phyloP scores from a whole-genome alignment of 78 protist species.

The Dictyostelium firmibasis region DNA sequence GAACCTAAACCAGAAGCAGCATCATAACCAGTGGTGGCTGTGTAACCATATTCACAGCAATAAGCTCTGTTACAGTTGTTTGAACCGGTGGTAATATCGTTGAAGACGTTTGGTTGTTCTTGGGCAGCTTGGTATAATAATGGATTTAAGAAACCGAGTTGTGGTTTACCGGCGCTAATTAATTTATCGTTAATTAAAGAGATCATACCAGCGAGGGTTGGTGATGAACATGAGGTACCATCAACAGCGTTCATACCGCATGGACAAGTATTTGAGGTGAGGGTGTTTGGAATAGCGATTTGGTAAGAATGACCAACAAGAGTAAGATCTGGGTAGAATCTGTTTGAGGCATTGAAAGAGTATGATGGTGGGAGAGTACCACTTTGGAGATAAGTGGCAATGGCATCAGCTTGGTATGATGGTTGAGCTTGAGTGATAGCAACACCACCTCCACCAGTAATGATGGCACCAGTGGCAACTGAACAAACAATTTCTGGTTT shows the following conservation, averaged over 20 bases:
- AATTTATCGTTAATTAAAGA: constrained; percentile 84
- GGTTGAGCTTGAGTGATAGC: constrained; percentile 69
- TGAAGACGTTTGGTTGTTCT: constrained; percentile 74
- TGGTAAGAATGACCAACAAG: constrained; percentile 58
- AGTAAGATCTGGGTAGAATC: constrained; percentile 75
- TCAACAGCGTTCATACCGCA: constrained; percentile 38
- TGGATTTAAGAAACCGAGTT: constrained; percentile 89
- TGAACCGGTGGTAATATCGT: constrained; percentile 83
- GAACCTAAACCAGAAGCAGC: constrained; percentile 75
- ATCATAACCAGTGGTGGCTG: constrained; percentile 60
- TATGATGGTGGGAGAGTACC: constrained; percentile 49
- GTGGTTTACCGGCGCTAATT: constrained; percentile 23
- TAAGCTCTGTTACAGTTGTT: constrained; percentile 77
- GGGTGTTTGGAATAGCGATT: not conserved
- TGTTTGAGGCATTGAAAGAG: constrained; percentile 33
- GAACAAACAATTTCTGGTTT: constrained; percentile 58
- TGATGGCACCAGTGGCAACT: constrained; percentile 44
- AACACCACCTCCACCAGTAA: constrained; percentile 80
- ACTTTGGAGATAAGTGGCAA: not conserved
- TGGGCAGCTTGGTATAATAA: constrained; percentile 76
- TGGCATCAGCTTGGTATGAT: constrained; percentile 58
- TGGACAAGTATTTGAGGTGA: constrained; percentile 29
- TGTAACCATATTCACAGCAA: constrained; percentile 75
- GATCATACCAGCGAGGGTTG: constrained; percentile 84
- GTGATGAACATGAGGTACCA: constrained; percentile 86